Conservation (phyloP, 2,329 filamentous ascomycete species). For the Paecilomyces fulvus region DNA sequence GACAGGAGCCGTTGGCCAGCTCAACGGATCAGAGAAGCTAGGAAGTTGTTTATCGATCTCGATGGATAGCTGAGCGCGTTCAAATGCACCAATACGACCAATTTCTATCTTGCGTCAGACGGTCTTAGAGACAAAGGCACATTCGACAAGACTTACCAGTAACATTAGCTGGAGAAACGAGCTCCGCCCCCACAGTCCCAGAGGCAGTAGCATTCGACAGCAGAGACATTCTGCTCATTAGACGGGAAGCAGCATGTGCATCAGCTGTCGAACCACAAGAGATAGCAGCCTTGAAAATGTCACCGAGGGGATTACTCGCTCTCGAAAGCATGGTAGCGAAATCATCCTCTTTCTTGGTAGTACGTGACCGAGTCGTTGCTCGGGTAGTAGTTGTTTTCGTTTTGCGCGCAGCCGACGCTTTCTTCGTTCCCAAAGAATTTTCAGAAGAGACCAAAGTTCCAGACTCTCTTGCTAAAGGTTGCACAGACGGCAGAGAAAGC, state of each 20-base stretch:
- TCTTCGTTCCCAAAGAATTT: conserved; percentile 22
- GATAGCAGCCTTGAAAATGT: conserved; percentile 24
- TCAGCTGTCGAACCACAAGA: conserved; percentile 31
- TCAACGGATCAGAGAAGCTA: conserved; percentile 36
- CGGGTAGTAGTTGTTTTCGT: conserved; percentile 17
- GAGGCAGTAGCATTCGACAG: conserved; percentile 33
- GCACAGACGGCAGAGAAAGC: conserved; percentile 70
- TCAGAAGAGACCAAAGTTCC: conserved; percentile 35
- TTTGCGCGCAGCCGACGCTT: conserved; percentile 15
- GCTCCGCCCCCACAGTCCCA: conserved; percentile 16
- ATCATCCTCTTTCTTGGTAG: conserved; percentile 23
- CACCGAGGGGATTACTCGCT: conserved; percentile 25
- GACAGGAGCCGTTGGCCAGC: conserved; percentile 39
- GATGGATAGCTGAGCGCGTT: conserved; percentile 31
- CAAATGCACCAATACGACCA: conserved; percentile 33
- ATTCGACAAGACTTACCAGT: conserved; percentile 22
- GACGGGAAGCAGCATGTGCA: conserved; percentile 27
- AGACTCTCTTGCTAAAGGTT: conserved; percentile 19
- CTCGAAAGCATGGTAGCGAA: conserved; percentile 29
- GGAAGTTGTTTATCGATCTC: conserved; percentile 38
- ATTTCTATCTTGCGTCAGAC: conserved; percentile 24
- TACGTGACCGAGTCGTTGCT: conserved; percentile 15
- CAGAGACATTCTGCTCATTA: conserved; percentile 36
- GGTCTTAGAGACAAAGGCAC: not conserved
- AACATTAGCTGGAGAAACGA: conserved; percentile 27